Conservation (phyloP, 1,284 basidiomycete genomes). For the Meira nashicola region DNA sequence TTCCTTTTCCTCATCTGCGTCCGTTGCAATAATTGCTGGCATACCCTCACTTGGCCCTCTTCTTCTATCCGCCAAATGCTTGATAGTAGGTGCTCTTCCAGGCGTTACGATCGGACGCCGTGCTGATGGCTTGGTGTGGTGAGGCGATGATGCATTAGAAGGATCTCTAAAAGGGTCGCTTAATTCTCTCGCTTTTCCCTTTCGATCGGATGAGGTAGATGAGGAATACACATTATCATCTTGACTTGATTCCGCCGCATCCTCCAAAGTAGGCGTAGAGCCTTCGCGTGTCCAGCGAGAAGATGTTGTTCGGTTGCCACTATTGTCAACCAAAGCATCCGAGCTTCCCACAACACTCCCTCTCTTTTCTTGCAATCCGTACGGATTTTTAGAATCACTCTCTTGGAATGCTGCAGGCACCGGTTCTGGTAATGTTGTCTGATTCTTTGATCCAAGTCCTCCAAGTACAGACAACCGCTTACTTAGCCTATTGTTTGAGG, state of each 20-base stretch:
- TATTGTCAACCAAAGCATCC: background rate
- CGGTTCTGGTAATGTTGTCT: slow-evolving; percentile 1
- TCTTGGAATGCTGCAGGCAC: background rate
- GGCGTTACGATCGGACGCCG: slow-evolving; percentile 16
- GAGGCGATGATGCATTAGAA: background rate
- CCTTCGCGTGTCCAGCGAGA: background rate
- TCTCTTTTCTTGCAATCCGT: background rate
- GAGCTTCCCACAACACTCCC: background rate
- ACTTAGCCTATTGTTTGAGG: background rate
- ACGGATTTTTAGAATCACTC: background rate
- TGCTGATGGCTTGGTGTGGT: slow-evolving; percentile 11
- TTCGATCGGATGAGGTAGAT: too few species aligned
- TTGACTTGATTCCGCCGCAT: background rate
- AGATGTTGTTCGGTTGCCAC: background rate
- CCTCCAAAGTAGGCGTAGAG: background rate
- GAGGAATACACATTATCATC: background rate
- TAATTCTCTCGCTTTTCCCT: slow-evolving; percentile 1
- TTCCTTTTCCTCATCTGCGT: slow-evolving; percentile 5
- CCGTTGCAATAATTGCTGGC: slow-evolving; percentile 11
- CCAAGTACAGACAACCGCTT: slow-evolving; percentile 3
- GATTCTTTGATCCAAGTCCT: background rate
- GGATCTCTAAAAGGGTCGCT: slow-evolving; percentile 5
- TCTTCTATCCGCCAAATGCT: background rate
- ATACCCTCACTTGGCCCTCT: background rate
- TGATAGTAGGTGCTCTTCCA: slow-evolving; percentile 12